phyloP scores from a whole-genome alignment of 1,284 basidiomycete genomes.

The Ustilago sp. region DNA sequence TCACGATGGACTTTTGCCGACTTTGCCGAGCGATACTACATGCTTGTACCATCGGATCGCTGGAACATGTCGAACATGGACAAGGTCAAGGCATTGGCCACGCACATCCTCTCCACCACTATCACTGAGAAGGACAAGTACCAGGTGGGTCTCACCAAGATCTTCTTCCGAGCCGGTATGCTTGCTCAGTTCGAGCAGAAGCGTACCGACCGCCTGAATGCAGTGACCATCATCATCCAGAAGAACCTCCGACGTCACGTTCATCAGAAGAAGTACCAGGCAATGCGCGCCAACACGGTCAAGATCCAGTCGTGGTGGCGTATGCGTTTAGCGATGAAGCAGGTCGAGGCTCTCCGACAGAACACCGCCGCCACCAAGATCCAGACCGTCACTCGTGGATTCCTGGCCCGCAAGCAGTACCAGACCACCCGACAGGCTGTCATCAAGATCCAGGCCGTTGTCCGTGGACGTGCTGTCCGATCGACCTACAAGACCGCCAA shows the following conservation, averaged over 20 bases:
- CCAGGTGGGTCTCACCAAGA: conserved; percentile 95
- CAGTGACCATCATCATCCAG: conserved; percentile 92
- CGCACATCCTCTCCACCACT: conserved; percentile 84
- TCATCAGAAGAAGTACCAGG: conserved; percentile 83
- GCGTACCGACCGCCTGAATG: conserved; percentile 86
- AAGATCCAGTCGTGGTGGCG: conserved; percentile 95
- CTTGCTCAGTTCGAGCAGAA: conserved; percentile 94
- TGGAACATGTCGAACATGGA: conserved; percentile 76
- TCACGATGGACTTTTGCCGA: conserved; percentile 99
- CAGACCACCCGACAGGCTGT: conserved; percentile 77
- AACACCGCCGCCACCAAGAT: conserved; percentile 82
- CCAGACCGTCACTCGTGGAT: conserved; percentile 80
- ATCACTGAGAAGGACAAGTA: conserved; percentile 96
- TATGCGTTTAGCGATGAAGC: conserved; percentile 79
- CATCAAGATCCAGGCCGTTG: conserved; percentile 81
- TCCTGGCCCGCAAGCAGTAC: conserved; percentile 80
- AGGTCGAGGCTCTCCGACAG: conserved; percentile 79
- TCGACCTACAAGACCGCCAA: conserved; percentile 76
- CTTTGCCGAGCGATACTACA: conserved; percentile 99
- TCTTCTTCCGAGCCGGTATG: conserved; percentile 99
- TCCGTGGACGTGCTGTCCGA: conserved; percentile 84
- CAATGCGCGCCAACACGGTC: conserved; percentile 80
- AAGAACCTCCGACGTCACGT: conserved; percentile 92
- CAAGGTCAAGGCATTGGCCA: conserved; percentile 77
- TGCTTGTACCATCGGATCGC: conserved; percentile 87